Conservation (phyloP, 2,329 filamentous ascomycete species). For the Colletotrichum tofieldiae region DNA sequence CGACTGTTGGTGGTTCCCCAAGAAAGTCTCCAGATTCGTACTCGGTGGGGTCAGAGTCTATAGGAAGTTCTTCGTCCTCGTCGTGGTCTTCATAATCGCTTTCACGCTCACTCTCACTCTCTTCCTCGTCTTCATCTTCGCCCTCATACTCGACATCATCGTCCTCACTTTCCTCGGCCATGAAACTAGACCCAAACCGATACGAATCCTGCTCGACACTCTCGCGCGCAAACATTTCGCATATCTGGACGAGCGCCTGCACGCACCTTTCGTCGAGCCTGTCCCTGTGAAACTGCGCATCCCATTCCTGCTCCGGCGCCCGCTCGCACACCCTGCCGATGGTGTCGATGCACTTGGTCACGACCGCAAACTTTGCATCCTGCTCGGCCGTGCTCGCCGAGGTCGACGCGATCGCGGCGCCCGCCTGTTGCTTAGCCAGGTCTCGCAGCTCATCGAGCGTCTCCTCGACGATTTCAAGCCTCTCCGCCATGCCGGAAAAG, state of each 20-base stretch:
- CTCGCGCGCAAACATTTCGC: conserved; percentile 40
- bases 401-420: conserved; percentile 11
- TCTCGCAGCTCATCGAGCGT: conserved; percentile 33
- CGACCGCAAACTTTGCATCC: conserved; percentile 25
- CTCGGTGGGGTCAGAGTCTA: conserved; percentile 16
- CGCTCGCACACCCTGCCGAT: conserved; percentile 31
- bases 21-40: conserved; percentile 28
- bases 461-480: conserved; percentile 20
- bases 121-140: conserved; percentile 4
- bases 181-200: conserved; percentile 13
- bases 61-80: neutral
- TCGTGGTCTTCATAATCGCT: neutral
- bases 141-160: conserved; percentile 30
- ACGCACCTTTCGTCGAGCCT: conserved; percentile 18
- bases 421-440: conserved; percentile 28
- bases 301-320: conserved; percentile 12
- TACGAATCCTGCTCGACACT: conserved; percentile 20
- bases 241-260: conserved; percentile 29
- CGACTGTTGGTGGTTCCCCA: conserved; percentile 5
- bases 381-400: neutral
- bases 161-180: conserved; percentile 30
- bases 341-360: conserved; percentile 35
- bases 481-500: conserved; percentile 3
- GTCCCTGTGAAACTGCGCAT: neutral
- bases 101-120: conserved; percentile 3